phyloP scores from a whole-genome alignment of 2,329 filamentous ascomycete genomes.

The Diplodia seriata region DNA sequence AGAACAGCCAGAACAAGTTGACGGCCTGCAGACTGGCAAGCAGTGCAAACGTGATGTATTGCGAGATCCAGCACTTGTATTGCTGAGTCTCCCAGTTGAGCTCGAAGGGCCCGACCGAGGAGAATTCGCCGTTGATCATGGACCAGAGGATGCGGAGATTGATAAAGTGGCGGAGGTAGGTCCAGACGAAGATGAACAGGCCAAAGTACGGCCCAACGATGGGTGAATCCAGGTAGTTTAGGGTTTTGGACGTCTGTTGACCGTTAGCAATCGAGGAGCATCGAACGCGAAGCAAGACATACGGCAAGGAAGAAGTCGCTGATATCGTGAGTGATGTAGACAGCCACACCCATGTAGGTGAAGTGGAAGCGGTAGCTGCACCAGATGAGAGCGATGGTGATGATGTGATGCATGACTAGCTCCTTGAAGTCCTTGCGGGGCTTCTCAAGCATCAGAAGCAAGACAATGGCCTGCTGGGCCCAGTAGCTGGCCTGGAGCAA shows the following conservation, averaged over 20 bases:
- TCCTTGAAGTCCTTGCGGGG: constrained; percentile 95
- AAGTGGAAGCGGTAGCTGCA: constrained; percentile 96
- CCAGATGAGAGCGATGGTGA: constrained; percentile 82
- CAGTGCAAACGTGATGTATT: constrained; percentile 70
- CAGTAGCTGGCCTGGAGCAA: constrained; percentile 94
- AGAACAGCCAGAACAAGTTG: constrained; percentile 83
- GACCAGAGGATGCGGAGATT: constrained; percentile 80
- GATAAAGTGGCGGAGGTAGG: constrained; percentile 87
- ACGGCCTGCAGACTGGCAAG: constrained; percentile 73
- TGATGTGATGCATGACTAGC: constrained; percentile 88
- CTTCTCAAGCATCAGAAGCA: constrained; percentile 87
- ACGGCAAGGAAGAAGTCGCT: constrained; percentile 95
- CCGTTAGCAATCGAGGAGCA: constrained; percentile 27
- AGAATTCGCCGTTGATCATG: constrained; percentile 73
- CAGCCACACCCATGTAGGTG: constrained; percentile 89
- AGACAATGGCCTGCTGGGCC: constrained; percentile 90
- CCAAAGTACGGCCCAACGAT: constrained; percentile 85
- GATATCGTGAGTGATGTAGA: constrained; percentile 94
- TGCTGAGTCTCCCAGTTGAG: constrained; percentile 78
- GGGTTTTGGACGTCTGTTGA: constrained; percentile 80
- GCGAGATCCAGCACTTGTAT: constrained; percentile 76
- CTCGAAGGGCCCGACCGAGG: constrained; percentile 75
- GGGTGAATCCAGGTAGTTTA: constrained; percentile 86
- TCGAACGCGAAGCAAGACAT: constrained; percentile 49
- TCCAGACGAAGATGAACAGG: constrained; percentile 82